phyloP scores from a whole-genome alignment of 345 rosid species.

The Salix koriyanagi region DNA sequence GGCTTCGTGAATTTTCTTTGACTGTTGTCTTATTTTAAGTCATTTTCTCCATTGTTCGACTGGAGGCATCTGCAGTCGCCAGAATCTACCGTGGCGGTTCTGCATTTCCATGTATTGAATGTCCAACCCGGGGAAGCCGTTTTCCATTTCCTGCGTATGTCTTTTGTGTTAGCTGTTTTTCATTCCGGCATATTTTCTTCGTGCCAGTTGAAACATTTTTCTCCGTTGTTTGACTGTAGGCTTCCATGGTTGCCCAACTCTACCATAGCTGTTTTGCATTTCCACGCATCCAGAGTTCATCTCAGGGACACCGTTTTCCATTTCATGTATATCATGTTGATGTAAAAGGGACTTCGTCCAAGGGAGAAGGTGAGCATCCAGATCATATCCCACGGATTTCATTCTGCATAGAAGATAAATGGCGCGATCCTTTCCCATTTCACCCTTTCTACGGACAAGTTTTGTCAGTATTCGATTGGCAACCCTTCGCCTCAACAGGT shows the following conservation, averaged over 20 bases:
- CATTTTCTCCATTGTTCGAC: neutral
- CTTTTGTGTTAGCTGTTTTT: too few species aligned
- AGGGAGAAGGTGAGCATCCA: constrained; percentile 40
- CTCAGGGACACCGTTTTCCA: constrained; percentile 23
- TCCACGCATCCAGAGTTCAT: constrained; percentile 10
- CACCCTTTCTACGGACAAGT: constrained; percentile 41
- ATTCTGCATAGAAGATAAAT: constrained; percentile 47
- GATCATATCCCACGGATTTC: constrained; percentile 56
- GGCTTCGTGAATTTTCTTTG: neutral
- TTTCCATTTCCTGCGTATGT: too few species aligned
- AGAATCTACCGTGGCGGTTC: too few species aligned
- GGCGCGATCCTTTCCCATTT: constrained; percentile 24
- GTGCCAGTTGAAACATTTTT: neutral
- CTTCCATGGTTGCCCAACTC: constrained; percentile 6
- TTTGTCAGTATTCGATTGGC: constrained; percentile 51
- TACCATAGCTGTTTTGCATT: neutral
- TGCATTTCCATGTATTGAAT: too few species aligned
- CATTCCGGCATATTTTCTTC: neutral
- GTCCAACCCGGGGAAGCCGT: too few species aligned
- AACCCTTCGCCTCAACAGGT: constrained; percentile 45
- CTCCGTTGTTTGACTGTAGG: constrained; percentile 1
- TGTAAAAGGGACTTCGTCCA: constrained; percentile 33
- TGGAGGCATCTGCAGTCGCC: too few species aligned
- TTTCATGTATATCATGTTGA: neutral
- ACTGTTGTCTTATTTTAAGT: too few species aligned